These are phyloP conservation scores for Populus simonii DNA, from an alignment of 345 rosid species.

Conservation along the genomic window DNA sequence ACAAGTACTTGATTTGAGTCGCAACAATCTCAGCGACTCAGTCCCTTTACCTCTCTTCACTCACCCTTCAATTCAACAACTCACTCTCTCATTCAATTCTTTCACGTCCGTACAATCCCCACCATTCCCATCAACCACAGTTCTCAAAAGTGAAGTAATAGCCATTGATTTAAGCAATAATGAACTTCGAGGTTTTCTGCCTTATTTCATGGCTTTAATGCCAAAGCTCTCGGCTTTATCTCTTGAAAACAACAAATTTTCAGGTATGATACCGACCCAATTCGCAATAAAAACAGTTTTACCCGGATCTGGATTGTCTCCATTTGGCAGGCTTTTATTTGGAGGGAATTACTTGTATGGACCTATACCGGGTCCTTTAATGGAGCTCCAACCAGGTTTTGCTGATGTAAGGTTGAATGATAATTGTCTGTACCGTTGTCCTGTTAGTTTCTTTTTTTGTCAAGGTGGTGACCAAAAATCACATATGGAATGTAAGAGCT, in stretches of 20 bases:
- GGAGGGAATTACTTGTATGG: conserved; percentile 87
- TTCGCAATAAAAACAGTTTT: conserved; percentile 35
- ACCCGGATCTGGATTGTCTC: conserved; percentile 46
- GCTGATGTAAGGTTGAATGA: conserved; percentile 56
- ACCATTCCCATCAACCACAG: background rate
- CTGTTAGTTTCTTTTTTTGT: conserved; percentile 65
- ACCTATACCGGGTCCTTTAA: conserved; percentile 57
- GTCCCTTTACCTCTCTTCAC: conserved; percentile 52
- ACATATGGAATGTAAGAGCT: conserved; percentile 58
- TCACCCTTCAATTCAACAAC: conserved; percentile 74
- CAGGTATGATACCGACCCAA: conserved; percentile 44
- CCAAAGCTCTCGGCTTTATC: conserved; percentile 45
- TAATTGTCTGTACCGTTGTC: conserved; percentile 76
- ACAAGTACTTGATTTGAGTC: conserved; percentile 69
- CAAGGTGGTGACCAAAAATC: conserved; percentile 71
- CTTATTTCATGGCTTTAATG: conserved; percentile 35
- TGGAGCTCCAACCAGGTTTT: conserved; percentile 56
- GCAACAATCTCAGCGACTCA: conserved; percentile 55
- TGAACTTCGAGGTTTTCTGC: conserved; percentile 31
- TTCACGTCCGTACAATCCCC: conserved; percentile 61
- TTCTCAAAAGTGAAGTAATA: conserved; percentile 47
- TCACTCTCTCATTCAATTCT: conserved; percentile 64
- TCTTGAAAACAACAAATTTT: conserved; percentile 36
- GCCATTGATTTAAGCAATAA: conserved; percentile 44
- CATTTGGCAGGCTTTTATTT: conserved; percentile 63